Percentiles rank a stretch among this genome's conserved stretches.
Conservation (phyloP, 805 yeast genomes). For the Lachancea lanzarotensis region DNA sequence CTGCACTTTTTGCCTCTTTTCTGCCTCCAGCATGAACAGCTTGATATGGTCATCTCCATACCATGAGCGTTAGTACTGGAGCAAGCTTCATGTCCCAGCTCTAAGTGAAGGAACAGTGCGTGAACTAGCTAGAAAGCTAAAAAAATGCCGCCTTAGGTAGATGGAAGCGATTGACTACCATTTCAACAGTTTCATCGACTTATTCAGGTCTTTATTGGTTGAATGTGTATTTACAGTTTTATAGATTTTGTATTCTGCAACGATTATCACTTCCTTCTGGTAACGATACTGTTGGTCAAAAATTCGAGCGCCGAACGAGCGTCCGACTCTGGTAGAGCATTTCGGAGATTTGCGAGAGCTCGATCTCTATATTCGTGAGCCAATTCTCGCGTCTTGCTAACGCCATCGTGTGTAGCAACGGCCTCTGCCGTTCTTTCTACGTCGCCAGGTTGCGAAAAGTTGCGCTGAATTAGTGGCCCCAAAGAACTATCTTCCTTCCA, state of each 20-base stretch:
- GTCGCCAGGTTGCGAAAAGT: constrained; percentile 76
- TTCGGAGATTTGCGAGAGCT: constrained; percentile 65
- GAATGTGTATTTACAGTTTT: background rate
- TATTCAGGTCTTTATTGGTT: background rate
- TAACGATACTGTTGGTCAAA: constrained; percentile 73
- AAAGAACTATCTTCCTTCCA: constrained; percentile 85
- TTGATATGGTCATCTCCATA: background rate
- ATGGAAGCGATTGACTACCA: background rate
- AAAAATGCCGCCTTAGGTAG: too few species aligned
- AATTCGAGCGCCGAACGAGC: constrained; percentile 83
- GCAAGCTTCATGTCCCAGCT: too few species aligned
- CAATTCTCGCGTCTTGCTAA: constrained; percentile 64
- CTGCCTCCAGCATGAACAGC: constrained; percentile 84
- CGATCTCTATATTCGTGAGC: constrained; percentile 72
- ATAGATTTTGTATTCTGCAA: background rate
- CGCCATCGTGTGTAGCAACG: constrained; percentile 66
- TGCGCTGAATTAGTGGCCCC: constrained; percentile 77
- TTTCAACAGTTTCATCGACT: background rate
- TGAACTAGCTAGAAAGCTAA: too few species aligned
- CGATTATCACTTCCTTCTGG: constrained; percentile 59
- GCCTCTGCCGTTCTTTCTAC: constrained; percentile 72
- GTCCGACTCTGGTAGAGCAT: constrained; percentile 74
- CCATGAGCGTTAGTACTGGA: too few species aligned
- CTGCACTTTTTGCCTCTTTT: constrained; percentile 70
- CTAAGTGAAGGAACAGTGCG: too few species aligned